Base-by-base conservation (phyloP, 805 yeast species). In the Torulaspora delbrueckii region DNA sequence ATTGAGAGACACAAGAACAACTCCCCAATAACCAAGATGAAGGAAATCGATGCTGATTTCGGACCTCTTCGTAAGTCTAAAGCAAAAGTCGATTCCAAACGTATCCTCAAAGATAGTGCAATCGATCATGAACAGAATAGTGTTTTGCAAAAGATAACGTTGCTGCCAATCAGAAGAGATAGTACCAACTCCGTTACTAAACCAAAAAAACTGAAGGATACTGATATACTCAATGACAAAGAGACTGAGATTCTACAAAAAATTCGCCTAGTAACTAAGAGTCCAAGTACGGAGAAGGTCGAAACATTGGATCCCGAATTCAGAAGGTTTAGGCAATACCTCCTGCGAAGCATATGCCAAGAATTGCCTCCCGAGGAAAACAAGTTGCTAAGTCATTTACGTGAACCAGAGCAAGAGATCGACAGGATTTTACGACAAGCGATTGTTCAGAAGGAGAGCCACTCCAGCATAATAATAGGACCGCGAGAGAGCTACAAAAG, bases 401-500 rank as follows among this genome's bases (percentile, higher is more conserved):
- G 43, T 24, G 58, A 53, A 8, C 49, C 56, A 3, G 54, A 60
- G 34, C 50, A 66, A 1, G 84, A 84, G 50, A 60, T 90, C 1
- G 77, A 75, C 50, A 66, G 69, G 9, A 62, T 86, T 53, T 59
- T 90, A 41, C 78, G 78, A 40, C 81, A 80, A 50, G 82, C 95
- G 0, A 73, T 89, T 1, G 67, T 70, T 19, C 78, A 78, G 49
- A 74, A 77, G 24, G 93, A 88, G 51, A 90, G 95, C 5, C 88
- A 86, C 59, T 91, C 97, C 2, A 78, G 82, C 9, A 67, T 91
- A 5, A 48, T 91, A 1, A 73, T 89, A 37, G 98, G 98, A 0
- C 87, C 96, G 0, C 68, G 89, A 35, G 80, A 84, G 2, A 70
- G 81, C 4, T 97, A 96, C 0, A 91, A 91, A 60, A 72, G 90